Evolutionary conservation across 73 alveolate genomes (phyloP).

Genomic region (Symbiodinium natans): DNA sequence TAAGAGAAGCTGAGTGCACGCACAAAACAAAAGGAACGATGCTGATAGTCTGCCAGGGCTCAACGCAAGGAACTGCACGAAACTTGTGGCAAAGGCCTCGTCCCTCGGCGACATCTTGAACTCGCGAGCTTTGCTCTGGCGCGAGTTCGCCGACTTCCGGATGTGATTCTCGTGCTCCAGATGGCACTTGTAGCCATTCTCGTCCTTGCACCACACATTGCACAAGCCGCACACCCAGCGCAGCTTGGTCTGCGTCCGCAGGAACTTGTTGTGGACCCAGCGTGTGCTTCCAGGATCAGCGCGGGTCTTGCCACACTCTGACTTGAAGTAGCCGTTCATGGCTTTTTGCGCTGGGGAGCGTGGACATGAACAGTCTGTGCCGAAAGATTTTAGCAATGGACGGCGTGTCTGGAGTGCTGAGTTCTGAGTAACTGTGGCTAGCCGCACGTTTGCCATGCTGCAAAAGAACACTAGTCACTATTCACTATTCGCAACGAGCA

Average conservation of each 20-base stretch:
- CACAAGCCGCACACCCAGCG: conserved; percentile 92
- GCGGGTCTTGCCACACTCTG: conserved; percentile 45
- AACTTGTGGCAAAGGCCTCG: conserved; percentile 71
- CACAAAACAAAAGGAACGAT: too few species aligned
- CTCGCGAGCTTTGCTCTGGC: conserved; percentile 41
- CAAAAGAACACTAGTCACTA: too few species aligned
- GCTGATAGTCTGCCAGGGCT: too few species aligned
- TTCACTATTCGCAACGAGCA: too few species aligned
- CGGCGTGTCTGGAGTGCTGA: too few species aligned
- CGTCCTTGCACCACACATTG: conserved; percentile 80
- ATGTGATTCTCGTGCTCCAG: conserved; percentile 68
- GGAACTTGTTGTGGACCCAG: conserved; percentile 87
- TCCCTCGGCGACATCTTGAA: conserved; percentile 75
- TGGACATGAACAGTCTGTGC: too few species aligned
- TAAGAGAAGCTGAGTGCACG: too few species aligned
- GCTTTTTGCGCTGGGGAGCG: background rate
- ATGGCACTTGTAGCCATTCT: conserved; percentile 76
- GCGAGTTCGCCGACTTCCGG: conserved; percentile 48
- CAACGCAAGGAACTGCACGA: conserved; percentile 50
- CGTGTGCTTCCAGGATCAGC: conserved; percentile 79
- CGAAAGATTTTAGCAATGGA: too few species aligned
- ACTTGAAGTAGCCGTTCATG: conserved; percentile 72
- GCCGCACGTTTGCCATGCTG: too few species aligned
- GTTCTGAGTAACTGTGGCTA: too few species aligned
- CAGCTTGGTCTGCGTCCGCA: conserved; percentile 66